A percentile compares a stretch with the other conserved stretches of the same genome.
These are phyloP conservation scores for Phytophthora pseudosyringae DNA, from an alignment of 352 stramenopile genomes.

Conservation along the genomic window DNA sequence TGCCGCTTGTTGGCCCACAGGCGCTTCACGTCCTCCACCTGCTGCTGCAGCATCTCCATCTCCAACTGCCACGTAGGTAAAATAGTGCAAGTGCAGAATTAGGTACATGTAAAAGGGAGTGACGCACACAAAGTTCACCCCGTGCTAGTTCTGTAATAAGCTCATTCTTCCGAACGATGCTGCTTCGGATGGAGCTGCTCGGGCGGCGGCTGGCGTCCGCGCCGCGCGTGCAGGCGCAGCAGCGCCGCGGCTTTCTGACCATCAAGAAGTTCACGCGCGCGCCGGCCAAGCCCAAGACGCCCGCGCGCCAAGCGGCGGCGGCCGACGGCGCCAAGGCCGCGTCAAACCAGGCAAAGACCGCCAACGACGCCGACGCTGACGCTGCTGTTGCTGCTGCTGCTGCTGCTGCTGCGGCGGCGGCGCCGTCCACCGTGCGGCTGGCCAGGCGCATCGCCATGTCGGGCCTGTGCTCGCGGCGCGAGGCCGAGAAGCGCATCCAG, in stretches of 20 bases:
- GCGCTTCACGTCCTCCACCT: slow-evolving; percentile 97
- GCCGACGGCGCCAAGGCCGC: too few relatives aligned
- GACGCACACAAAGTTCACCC: too few relatives aligned
- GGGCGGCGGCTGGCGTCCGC: neutral
- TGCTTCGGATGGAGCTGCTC: slow-evolving; percentile 28
- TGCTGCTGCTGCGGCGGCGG: neutral
- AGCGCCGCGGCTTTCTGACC: slow-evolving; percentile 42
- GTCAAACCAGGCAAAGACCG: too few relatives aligned
- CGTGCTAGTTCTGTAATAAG: too few relatives aligned
- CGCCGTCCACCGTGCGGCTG: slow-evolving; percentile 48
- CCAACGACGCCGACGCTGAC: neutral
- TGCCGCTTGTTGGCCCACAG: slow-evolving; percentile 99
- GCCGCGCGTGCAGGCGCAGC: slow-evolving; percentile 1
- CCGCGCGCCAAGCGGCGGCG: too few relatives aligned
- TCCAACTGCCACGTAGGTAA: too few relatives aligned
- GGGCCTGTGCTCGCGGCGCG: slow-evolving; percentile 80
- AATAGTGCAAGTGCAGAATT: too few relatives aligned
- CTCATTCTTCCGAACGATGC: neutral
- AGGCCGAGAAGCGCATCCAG: slow-evolving; percentile 85
- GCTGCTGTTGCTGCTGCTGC: neutral
- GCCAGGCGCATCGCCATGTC: slow-evolving; percentile 87
- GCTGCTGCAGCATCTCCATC: slow-evolving; percentile 80
- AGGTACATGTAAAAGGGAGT: too few relatives aligned
- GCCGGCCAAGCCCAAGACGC: slow-evolving; percentile 10
- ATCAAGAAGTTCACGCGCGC: slow-evolving; percentile 54